Evolutionary conservation across 2,329 filamentous ascomycete species (phyloP), one percentile per base, ranked within the genome.

Genomic region (Lachnum nothofagi): DNA sequence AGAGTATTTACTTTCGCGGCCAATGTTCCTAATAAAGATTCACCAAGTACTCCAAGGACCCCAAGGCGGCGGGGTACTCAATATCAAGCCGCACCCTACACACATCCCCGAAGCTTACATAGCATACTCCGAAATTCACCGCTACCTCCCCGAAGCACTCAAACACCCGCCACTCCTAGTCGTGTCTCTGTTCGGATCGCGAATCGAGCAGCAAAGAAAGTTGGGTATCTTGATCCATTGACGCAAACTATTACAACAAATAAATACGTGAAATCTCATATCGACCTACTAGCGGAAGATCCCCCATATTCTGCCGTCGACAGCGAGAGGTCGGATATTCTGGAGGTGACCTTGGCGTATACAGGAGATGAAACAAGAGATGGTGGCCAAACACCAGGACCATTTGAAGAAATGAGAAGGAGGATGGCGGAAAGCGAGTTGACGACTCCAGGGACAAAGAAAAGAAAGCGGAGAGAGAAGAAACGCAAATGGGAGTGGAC

Each of bases 81-180:
- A 31, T 51, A 53, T 29, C 56, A 56, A 46, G 41, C 46, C 7
- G 58, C 74, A 3, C 81, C 81, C 2, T 84, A 85, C 58, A 76
- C 70, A 1, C 80, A 80, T 53, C 76, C 80, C 27, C 73, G 74
- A 48, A 70, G 72, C 35, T 73, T 84, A 8, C 80, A 78, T 62
- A 83, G 79, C 65, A 85, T 85, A 58, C 72, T 85, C 19, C 77
- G 80, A 45, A 85, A 85, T 69, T 85, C 81, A 4, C 81, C 81
- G 16, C 70, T 84, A 5, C 78, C 79, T 17, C 76, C 78, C 1
- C 65, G 70, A 3, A 76, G 67, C 17, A 70, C 75, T 2, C 68
- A 69, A 25, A 74, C 76, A 7, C 76, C 78, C 1, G 65, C 70
- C 4, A 80, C 79, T 1, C 75, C 78, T 2, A 70, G 73, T 49